phyloP scores from a whole-genome alignment of 2,329 filamentous ascomycete genomes.

The Dothideomycetidae sp. region DNA sequence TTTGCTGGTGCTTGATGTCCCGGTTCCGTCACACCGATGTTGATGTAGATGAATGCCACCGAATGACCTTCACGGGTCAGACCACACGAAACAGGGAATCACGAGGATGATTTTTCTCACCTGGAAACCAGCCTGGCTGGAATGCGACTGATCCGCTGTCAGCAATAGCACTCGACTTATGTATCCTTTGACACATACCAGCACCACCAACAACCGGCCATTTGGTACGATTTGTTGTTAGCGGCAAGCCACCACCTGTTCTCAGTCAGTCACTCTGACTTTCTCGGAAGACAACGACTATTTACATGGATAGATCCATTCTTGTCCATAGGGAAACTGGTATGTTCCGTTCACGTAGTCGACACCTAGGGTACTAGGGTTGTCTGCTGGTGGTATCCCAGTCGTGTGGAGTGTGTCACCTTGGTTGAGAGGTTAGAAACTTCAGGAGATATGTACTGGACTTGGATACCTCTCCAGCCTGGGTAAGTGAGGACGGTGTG shows the following conservation, averaged over 20 bases:
- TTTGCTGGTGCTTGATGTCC: conserved; percentile 51
- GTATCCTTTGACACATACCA: background rate
- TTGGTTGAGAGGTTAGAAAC: conserved; percentile 17
- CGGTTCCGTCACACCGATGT: conserved; percentile 56
- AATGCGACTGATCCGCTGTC: conserved; percentile 46
- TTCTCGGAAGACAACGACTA: conserved; percentile 13
- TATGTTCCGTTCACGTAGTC: conserved; percentile 31
- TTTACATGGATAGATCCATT: conserved; percentile 92
- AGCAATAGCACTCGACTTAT: background rate
- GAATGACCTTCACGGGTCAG: conserved; percentile 48
- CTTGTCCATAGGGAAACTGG: conserved; percentile 67
- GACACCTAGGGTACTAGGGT: conserved; percentile 31
- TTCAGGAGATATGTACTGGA: too few species aligned
- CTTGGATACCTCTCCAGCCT: conserved; percentile 51
- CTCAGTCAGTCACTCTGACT: conserved; percentile 7
- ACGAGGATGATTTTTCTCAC: background rate
- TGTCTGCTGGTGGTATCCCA: conserved; percentile 32
- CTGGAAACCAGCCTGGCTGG: conserved; percentile 92
- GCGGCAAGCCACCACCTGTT: conserved; percentile 67
- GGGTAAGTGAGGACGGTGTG: conserved; percentile 80
- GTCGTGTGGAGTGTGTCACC: conserved; percentile 76
- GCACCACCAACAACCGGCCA: conserved; percentile 84
- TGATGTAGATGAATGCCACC: conserved; percentile 74
- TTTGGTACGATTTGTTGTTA: conserved; percentile 70
- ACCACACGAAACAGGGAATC: too few species aligned